Conservation (phyloP, 2,329 filamentous ascomycete genomes). For the Aspergillus sp. region DNA sequence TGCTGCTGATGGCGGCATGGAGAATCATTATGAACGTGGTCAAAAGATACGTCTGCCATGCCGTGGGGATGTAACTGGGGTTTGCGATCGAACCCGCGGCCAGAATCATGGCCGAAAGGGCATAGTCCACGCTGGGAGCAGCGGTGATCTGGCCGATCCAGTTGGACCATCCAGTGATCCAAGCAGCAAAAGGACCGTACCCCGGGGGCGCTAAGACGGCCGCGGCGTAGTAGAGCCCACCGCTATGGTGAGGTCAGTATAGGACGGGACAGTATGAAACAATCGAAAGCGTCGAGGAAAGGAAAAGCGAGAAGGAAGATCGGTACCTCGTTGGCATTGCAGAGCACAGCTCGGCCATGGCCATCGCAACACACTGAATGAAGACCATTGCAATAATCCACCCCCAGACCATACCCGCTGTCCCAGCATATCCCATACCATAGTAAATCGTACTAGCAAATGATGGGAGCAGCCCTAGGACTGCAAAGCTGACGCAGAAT, state of each 20-base stretch:
- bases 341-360: conserved; percentile 70
- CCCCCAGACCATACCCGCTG: conserved; percentile 70
- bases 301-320: too few species aligned
- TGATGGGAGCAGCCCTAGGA: conserved; percentile 67
- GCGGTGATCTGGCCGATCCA: conserved; percentile 67
- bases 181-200: conserved; percentile 66
- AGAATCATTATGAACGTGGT: conserved; percentile 66
- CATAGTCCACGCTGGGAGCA: conserved; percentile 67
- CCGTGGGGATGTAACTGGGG: conserved; percentile 62
- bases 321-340: conserved; percentile 66
- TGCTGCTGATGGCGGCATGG: conserved; percentile 65
- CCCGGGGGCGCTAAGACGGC: conserved; percentile 67
- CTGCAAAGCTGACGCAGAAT: conserved; percentile 72
- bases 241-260: conserved; percentile 35
- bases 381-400: conserved; percentile 73
- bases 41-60: conserved; percentile 68
- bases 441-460: conserved; percentile 72
- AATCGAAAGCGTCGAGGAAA: background rate
- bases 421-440: conserved; percentile 60
- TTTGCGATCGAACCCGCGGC: conserved; percentile 68
- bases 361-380: conserved; percentile 68
- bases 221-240: conserved; percentile 71
- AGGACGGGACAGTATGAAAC: background rate
- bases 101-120: conserved; percentile 67
- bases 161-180: conserved; percentile 70